phyloP scores from a whole-genome alignment of 352 stramenopile genomes.

The Globisporangium apiculatum region DNA sequence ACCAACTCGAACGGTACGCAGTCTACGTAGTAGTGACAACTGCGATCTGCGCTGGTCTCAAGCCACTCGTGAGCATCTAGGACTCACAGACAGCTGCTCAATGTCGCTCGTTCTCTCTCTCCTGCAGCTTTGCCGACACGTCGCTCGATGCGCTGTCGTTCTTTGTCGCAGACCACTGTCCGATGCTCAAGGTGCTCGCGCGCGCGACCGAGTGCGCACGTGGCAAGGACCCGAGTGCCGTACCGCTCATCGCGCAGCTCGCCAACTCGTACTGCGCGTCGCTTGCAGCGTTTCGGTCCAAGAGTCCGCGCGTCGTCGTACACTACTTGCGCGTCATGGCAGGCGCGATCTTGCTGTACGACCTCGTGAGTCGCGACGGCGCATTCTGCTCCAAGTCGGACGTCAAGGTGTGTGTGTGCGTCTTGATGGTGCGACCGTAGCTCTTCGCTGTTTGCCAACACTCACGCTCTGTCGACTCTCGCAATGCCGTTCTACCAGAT shows the following conservation, averaged over 20 bases:
- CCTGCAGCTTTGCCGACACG: conserved; percentile 25
- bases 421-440: not conserved
- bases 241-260: conserved; percentile 29
- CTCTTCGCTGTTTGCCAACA: not conserved
- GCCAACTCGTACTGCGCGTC: conserved; percentile 40
- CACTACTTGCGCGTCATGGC: conserved; percentile 47
- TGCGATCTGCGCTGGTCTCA: not conserved
- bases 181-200: conserved; percentile 50
- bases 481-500: conserved; percentile 21
- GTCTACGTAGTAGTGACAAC: too few species aligned
- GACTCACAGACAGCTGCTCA: too few species aligned
- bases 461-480: not conserved
- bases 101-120: too few species aligned
- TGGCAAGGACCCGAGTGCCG: conserved; percentile 25
- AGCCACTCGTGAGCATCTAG: not conserved
- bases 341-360: conserved; percentile 49
- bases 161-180: conserved; percentile 52
- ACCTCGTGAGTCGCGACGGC: conserved; percentile 38
- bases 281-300: conserved; percentile 19
- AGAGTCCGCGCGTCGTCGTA: conserved; percentile 33
- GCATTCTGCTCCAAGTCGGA: conserved; percentile 47
- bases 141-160: conserved; percentile 49
- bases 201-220: conserved; percentile 31
- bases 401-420: conserved; percentile 28
- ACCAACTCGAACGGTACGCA: conserved; percentile 41